A percentile compares a stretch with the other conserved stretches of the same genome.
phyloP scores from a whole-genome alignment of 2,329 filamentous ascomycete genomes.

The Chaetomiaceae sp. region DNA sequence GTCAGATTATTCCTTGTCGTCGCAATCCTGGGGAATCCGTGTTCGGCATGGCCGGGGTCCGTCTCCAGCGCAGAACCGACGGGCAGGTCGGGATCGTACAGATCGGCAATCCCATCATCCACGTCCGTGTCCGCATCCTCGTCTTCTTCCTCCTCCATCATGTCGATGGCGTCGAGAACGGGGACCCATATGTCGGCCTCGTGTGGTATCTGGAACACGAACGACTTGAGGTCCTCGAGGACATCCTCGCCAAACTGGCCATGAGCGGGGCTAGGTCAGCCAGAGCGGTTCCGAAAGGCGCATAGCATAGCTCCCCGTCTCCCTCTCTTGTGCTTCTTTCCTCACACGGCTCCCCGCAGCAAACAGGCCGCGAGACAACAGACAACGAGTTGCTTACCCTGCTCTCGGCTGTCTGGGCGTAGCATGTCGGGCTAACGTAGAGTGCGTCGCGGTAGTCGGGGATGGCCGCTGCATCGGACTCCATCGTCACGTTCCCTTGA shows the following conservation, averaged over 20 bases:
- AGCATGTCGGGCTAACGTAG: constrained; percentile 22
- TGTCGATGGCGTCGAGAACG: constrained; percentile 17
- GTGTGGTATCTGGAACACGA: constrained; percentile 8
- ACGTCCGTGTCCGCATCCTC: constrained; percentile 10
- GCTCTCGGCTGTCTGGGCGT: constrained; percentile 25
- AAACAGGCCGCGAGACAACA: no score
- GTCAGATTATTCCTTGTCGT: constrained; percentile 48
- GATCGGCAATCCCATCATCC: background rate
- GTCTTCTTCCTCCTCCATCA: constrained; percentile 15
- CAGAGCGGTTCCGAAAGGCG: no score
- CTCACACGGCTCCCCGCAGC: no score
- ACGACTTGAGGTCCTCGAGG: constrained; percentile 20
- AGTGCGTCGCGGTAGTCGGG: constrained; percentile 18
- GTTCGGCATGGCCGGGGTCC: background rate
- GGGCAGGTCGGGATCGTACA: background rate
- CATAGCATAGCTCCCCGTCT: no score
- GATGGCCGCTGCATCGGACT: background rate
- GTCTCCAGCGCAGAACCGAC: background rate
- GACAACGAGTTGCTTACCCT: constrained; percentile 27
- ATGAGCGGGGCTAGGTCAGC: background rate
- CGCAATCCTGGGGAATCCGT: constrained; percentile 25
- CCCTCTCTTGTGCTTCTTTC: no score
- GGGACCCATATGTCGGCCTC: background rate
- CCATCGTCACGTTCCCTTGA: constrained; percentile 11
- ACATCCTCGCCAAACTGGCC: constrained; percentile 21